phyloP scores from a whole-genome alignment of 345 rosid species.

The Heritiera littoralis region DNA sequence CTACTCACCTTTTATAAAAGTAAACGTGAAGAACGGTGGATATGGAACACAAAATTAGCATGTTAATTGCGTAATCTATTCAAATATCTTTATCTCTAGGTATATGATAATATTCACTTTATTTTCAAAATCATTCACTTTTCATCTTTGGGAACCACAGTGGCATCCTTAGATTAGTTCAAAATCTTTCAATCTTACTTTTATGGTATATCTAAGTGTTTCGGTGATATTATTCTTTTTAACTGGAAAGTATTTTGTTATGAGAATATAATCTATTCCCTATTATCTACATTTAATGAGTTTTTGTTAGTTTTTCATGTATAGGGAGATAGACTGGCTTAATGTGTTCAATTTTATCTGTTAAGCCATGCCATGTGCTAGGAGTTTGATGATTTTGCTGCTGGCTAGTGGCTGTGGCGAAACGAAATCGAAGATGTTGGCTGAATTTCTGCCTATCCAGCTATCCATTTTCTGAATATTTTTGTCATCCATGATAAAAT shows the following conservation, averaged over 20 bases:
- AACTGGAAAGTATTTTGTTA: neutral
- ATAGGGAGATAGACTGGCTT: neutral
- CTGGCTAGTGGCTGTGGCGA: neutral
- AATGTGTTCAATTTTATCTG: neutral
- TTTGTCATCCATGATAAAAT: neutral
- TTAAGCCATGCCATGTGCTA: neutral
- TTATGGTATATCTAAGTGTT: neutral
- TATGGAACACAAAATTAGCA: neutral
- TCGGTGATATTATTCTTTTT: neutral
- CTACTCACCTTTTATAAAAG: neutral
- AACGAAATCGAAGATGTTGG: neutral
- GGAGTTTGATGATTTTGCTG: neutral
- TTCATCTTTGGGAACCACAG: neutral
- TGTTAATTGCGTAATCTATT: neutral
- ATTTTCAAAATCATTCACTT: neutral
- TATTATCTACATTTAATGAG: neutral
- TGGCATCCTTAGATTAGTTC: neutral
- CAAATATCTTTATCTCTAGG: neutral
- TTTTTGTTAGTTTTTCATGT: neutral
- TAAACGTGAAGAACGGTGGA: neutral
- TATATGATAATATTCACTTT: constrained; percentile 3
- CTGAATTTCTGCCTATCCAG: neutral
- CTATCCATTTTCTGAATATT: constrained; percentile 1
- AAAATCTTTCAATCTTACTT: neutral
- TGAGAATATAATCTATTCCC: neutral